Evolutionary conservation across 164 flowering plant genomes (phyloP), one percentile per base, ranked within the genome.

Genomic region (Vitis amurensis): DNA sequence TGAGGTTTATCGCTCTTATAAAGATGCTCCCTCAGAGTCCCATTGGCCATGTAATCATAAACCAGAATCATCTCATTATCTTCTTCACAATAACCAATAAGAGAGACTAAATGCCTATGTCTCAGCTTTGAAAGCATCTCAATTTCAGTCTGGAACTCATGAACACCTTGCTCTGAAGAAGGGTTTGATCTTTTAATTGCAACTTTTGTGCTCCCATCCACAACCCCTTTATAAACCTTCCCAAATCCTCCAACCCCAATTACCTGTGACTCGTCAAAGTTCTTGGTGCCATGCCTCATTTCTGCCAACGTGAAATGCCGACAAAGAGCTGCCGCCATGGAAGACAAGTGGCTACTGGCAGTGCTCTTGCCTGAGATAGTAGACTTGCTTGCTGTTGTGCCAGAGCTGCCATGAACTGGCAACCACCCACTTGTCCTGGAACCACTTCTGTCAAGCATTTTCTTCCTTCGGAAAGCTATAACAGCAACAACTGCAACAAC

Each of bases 211-310:
- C 73, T 81, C 64, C 85, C 86, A 61, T 87, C 92, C 37, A 88
- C 69, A 37, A 78, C 68, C 5, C 89, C 92, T 66, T 67, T 80
- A 67, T 83, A 88, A 8, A 88, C 91, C 78, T 86, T 88, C n/a
- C 91, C 91, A 58, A 86, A 86, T 2, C 92, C 92, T 62, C 92
- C 92, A 17, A 88, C 89, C 2, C 92, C 90, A 13, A 88, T 81
- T 8, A 86, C 89, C 9, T 77, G 66, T 6, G 87, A 81, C 74
- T 88, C 89, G 13, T 83, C 78, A 19, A 88, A 88, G 74, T 83
- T 84, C 55, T 79, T 83, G 2, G 88, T 86, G 9, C 78, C 91
- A 0, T 76, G 71, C 31, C 70, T 77, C 3, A 88, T 83, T 70
- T 86, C 91, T 8, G 72, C 50, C 14, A 88, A 72, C 17, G 89